Evolutionary conservation across 2,329 filamentous ascomycete genomes (phyloP), one percentile per base, ranked within the genome.

Genomic region (Scortechinia acanthostroma): DNA sequence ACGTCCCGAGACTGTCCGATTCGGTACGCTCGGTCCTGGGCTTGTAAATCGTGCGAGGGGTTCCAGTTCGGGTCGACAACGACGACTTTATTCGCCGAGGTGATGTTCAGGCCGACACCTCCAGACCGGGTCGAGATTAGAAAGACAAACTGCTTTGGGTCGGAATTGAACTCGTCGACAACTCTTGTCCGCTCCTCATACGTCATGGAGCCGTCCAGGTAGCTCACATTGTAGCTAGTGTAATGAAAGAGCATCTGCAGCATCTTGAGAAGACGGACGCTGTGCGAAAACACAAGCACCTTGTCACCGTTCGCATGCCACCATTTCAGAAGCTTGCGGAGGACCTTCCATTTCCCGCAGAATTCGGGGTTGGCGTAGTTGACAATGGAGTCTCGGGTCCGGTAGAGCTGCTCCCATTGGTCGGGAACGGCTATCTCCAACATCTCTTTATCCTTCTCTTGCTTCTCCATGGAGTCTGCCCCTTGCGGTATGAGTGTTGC

Each of bases 11-110:
- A 81, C 63, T 98, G 93, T 0, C 93, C 93, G 50, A 98, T 97
- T 44, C 93, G 84, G 59, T 98, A 97, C 2, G 93, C 93, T 44
- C 93, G 81, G 58, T 98, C 93, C 63, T 98, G 93, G 0, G 93
- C 93, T 62, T 98, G 93, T 1, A 97, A 74, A 56, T 98, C 93
- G 53, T 93, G 91, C 2, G 88, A 80, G 0, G 93, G 93, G 52
- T 98, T 98, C 93, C 93, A 98, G 55, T 97, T 93, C 0, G 93
- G 93, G 59, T 97, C 93, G 42, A 97, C 83, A 25, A 98, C 88
- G 33, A 98, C 91, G 0, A 98, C 93, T 64, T 97, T 97, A 65
- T 98, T 98, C 1, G 93, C 93, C 2, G 89, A 93, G 0, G 91
- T 95, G 58, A 98, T 97, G 59, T 98, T 98, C 21, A 98, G 71